These are phyloP conservation scores for Jatropha podagrica DNA, from an alignment of 441 rosid species.

Conservation along the genomic window DNA sequence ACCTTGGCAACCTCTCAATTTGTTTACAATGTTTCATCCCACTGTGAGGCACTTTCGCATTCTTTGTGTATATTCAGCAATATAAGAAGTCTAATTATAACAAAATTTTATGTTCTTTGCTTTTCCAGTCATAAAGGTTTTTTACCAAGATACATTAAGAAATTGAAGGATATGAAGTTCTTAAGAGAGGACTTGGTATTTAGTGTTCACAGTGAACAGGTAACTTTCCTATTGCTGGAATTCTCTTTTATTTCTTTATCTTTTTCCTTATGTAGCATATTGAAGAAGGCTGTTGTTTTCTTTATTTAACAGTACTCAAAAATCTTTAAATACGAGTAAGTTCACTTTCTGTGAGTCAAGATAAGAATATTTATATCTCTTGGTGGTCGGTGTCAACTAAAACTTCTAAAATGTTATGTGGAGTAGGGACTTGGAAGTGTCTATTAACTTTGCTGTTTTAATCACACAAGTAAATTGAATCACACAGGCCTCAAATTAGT, in stretches of 20 bases:
- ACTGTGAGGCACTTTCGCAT: neutral
- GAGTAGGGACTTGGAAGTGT: neutral
- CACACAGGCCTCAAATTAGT: neutral
- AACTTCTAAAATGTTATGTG: no score
- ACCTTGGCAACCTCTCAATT: neutral
- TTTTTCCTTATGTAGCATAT: neutral
- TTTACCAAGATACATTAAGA: conserved; percentile 64
- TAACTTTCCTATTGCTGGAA: conserved; percentile 20
- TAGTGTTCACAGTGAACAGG: conserved; percentile 90
- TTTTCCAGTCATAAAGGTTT: conserved; percentile 80
- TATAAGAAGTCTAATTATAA: neutral
- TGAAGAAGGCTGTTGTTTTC: conserved; percentile 2
- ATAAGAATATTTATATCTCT: neutral
- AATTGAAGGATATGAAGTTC: conserved; percentile 68
- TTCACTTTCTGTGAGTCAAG: neutral
- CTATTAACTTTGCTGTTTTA: neutral
- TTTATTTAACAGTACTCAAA: neutral
- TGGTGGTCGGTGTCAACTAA: neutral
- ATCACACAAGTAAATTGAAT: neutral
- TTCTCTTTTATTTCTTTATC: neutral
- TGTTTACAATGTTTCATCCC: neutral
- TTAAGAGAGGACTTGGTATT: conserved; percentile 84
- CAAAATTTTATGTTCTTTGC: conserved; percentile 16
- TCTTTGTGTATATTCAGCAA: neutral
- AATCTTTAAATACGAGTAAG: neutral